These are phyloP conservation scores for Candida boidinii DNA, from an alignment of 805 yeast genomes.

Conservation along the genomic window DNA sequence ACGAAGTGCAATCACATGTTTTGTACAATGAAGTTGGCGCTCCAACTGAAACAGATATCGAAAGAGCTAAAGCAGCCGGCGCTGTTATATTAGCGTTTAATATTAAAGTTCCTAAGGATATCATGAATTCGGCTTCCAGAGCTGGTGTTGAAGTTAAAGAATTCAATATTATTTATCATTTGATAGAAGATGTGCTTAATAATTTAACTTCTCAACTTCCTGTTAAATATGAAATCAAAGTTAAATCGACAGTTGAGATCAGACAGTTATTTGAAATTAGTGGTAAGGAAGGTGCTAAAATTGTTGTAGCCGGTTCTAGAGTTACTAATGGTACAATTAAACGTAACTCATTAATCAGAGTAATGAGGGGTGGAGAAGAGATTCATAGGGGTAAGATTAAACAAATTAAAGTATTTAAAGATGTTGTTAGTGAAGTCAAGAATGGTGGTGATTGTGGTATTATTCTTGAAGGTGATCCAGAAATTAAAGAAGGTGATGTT, in stretches of 20 bases:
- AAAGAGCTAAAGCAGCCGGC: constrained; percentile 58
- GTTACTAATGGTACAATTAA: constrained; percentile 62
- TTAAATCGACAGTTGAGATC: constrained; percentile 57
- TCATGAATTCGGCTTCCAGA: constrained; percentile 47
- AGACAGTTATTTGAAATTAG: constrained; percentile 67
- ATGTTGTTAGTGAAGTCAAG: constrained; percentile 64
- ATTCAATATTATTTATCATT: constrained; percentile 77
- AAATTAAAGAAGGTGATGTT: constrained; percentile 51
- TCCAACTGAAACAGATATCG: constrained; percentile 58
- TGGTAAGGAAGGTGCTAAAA: constrained; percentile 40
- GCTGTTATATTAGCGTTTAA: constrained; percentile 80
- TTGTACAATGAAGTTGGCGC: constrained; percentile 72
- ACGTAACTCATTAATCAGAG: constrained; percentile 36
- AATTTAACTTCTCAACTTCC: constrained; percentile 50
- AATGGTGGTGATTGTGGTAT: constrained; percentile 92
- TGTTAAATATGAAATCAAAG: constrained; percentile 60
- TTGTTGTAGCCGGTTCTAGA: constrained; percentile 81
- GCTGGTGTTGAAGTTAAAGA: constrained; percentile 49
- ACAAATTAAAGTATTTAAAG: constrained; percentile 74
- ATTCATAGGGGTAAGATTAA: constrained; percentile 37
- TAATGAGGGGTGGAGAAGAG: constrained; percentile 40
- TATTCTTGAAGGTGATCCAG: constrained; percentile 39
- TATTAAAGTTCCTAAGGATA: constrained; percentile 55
- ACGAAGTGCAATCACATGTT: constrained; percentile 66
- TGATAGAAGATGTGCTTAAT: constrained; percentile 75